Conservation (phyloP, 192 early-diverging fungal species). For the Neocallimastix lanati region DNA sequence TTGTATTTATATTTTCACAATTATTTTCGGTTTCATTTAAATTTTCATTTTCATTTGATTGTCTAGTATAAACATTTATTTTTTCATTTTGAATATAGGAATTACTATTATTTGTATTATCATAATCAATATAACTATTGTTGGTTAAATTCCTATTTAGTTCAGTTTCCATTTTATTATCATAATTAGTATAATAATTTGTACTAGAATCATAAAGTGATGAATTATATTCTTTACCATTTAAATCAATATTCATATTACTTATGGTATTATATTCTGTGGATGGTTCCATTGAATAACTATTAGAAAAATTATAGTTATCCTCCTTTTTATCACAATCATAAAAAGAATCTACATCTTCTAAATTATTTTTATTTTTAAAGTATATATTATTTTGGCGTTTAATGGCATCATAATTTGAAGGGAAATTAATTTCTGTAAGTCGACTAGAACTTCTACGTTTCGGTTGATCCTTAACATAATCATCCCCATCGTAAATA, state of each 20-base stretch:
- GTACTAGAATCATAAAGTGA: not conserved
- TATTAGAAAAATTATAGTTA: not conserved
- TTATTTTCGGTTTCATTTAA: no score
- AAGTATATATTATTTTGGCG: not conserved
- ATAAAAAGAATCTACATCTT: not conserved
- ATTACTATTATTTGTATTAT: not conserved
- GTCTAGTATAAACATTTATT: not conserved
- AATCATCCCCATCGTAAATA: not conserved
- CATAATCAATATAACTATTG: no score
- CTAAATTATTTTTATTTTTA: not conserved
- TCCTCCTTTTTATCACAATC: no score
- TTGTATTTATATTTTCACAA: no score
- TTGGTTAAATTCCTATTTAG: no score
- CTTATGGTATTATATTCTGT: not conserved
- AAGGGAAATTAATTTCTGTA: not conserved
- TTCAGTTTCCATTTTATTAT: not conserved
- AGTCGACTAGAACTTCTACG: not conserved
- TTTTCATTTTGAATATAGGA: not conserved
- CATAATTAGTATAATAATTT: not conserved
- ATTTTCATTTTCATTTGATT: not conserved
- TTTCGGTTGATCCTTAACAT: not conserved
- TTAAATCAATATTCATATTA: not conserved
- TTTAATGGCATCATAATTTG: not conserved
- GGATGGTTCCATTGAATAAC: no score
- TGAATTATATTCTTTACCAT: not conserved